These are phyloP conservation scores for Chamaecyparis obtusa DNA, from an alignment of 75 land plant species.

Conservation along the genomic window DNA sequence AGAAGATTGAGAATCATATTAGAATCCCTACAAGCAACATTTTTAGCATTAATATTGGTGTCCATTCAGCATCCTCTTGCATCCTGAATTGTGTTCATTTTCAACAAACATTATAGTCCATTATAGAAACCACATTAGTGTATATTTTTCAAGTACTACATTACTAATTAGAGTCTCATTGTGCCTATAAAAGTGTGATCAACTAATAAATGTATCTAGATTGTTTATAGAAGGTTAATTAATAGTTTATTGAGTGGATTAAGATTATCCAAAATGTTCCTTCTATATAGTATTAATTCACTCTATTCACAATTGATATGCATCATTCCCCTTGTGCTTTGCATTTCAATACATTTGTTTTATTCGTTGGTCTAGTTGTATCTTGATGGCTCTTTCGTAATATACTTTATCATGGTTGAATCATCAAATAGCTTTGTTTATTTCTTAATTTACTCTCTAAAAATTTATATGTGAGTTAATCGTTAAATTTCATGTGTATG, in stretches of 20 bases:
- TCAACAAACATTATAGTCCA: background rate
- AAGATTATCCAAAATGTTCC: too few species aligned
- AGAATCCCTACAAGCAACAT: background rate
- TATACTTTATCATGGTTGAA: background rate
- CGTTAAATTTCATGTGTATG: background rate
- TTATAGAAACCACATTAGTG: too few species aligned
- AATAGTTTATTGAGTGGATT: background rate
- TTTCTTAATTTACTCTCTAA: background rate
- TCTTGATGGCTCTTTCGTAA: background rate
- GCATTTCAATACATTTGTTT: background rate
- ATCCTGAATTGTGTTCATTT: background rate
- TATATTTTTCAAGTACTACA: too few species aligned
- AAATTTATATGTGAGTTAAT: background rate
- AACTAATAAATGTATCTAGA: too few species aligned
- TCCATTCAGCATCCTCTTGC: background rate
- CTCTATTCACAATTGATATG: background rate
- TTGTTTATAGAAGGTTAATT: background rate
- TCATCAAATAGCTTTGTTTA: background rate
- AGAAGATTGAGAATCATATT: too few species aligned
- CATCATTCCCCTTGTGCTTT: background rate
- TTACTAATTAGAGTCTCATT: too few species aligned
- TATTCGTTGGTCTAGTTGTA: background rate
- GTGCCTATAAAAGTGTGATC: background rate
- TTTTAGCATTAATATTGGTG: background rate
- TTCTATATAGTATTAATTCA: background rate